Base-by-base conservation (phyloP, 257 asterid genomes). In the Anisodus acutangulus region DNA sequence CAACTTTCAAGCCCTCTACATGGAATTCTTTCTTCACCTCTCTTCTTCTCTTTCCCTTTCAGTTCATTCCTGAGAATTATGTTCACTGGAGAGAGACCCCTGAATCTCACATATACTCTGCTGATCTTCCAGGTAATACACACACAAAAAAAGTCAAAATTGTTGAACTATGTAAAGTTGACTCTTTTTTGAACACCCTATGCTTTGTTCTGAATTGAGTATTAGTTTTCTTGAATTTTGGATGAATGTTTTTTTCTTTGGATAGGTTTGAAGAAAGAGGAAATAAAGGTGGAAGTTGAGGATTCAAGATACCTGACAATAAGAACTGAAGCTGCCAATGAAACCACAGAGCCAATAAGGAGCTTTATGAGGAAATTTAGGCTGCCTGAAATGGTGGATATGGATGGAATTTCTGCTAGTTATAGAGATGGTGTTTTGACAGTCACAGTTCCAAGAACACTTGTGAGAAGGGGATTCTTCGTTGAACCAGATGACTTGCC, bases 51-150 rank as follows among this genome's bases (percentile, higher is more conserved):
- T 82, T 41, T 79, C 92, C 90, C 70, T 58, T 85, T 78, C 88
- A 85, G 60, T 86, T 85, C 87, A 70, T 88, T 86, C 93, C 92
- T 7, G 88, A 91, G 83, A 92, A 92, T 87, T 84, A 90, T 85
- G 91, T 93, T 81, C 95, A 92, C 81, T 93, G 93, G 97, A 81
- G 88, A 57, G 92, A 90, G 63, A 93, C 97, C 47, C 95, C 97
- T 41, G 88, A 92, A 66, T 93, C 93, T 84, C 97, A 92, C 90
- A 60, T 91, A 53, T 93, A 90, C 81, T 92, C 97, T 1, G 97
- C 94, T 62, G 93, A 90, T 64, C 90, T 93, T 51, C 95, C 98
- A 88, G 97, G 98, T 93, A 82, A 1, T 8, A 15, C 31, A 45
- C 17, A 41, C 78, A 31, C 39, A 22, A 0, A 11, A 11, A 9